phyloP scores from a whole-genome alignment of 805 yeast species.

The Wickerhamomyces kurtzmanii region DNA sequence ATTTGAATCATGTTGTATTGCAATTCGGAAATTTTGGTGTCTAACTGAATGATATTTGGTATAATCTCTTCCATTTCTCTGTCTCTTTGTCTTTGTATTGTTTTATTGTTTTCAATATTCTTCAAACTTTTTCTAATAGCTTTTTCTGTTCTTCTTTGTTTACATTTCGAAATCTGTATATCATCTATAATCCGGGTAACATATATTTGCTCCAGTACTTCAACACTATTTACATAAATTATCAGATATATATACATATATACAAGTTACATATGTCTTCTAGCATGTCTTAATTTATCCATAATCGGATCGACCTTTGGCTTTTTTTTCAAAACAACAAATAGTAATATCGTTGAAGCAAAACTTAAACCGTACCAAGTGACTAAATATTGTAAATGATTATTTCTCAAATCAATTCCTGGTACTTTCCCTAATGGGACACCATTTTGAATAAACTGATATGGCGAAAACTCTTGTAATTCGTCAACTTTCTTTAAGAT shows the following conservation, averaged over 20 bases:
- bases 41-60: too few species aligned
- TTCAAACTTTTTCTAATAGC: too few species aligned
- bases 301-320: constrained; percentile 24
- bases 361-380: constrained; percentile 92
- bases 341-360: constrained; percentile 60
- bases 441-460: constrained; percentile 67
- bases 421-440: constrained; percentile 85
- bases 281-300: constrained; percentile 42
- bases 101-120: too few species aligned
- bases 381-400: constrained; percentile 83
- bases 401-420: constrained; percentile 74
- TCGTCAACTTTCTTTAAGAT: constrained; percentile 1
- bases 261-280: constrained; percentile 28
- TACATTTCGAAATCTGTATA: too few species aligned
- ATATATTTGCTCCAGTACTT: too few species aligned
- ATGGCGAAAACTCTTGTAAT: constrained; percentile 34
- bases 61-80: too few species aligned
- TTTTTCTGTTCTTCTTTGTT: too few species aligned
- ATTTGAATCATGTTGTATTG: constrained; percentile 50
- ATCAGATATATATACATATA: too few species aligned
- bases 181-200: too few species aligned
- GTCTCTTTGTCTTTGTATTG: too few species aligned
- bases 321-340: constrained; percentile 36
- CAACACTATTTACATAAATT: too few species aligned
- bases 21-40: too few species aligned